Conservation (phyloP, 768 basidiomycete genomes). For the Boletus coccyginus region DNA sequence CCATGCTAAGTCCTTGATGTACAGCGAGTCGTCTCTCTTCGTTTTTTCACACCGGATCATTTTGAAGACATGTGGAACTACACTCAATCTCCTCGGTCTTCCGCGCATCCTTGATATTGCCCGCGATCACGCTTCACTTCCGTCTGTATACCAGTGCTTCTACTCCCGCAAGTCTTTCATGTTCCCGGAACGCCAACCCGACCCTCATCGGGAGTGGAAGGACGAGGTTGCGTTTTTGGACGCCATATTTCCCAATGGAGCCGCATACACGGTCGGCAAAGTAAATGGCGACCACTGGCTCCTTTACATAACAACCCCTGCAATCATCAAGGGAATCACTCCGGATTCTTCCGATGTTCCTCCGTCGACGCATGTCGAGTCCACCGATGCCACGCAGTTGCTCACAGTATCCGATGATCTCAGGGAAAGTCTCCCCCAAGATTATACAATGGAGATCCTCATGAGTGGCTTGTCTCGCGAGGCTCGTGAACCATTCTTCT, state of each 20-base stretch:
- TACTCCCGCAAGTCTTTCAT: conserved; percentile 99
- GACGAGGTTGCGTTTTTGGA: conserved; percentile 92
- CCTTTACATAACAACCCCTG: conserved; percentile 81
- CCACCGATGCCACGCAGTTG: conserved; percentile 11
- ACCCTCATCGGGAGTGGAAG: conserved; percentile 92
- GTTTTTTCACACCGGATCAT: conserved; percentile 94
- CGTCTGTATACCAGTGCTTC: conserved; percentile 85
- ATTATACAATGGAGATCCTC: conserved; percentile 96
- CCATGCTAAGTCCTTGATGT: conserved; percentile 10
- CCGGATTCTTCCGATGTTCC: conserved; percentile 17
- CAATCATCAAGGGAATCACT: conserved; percentile 28
- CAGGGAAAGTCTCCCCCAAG: conserved; percentile 39
- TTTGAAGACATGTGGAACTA: conserved; percentile 98
- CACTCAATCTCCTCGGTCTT: conserved; percentile 92
- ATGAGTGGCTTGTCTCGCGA: conserved; percentile 86
- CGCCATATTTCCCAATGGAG: conserved; percentile 80
- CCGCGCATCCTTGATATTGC: conserved; percentile 96
- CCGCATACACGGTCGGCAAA: conserved; percentile 95
- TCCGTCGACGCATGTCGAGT: conserved; percentile 12
- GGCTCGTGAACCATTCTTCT: conserved; percentile 80
- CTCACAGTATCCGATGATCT: conserved; percentile 5
- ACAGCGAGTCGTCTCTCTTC: conserved; percentile 97
- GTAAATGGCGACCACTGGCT: conserved; percentile 99
- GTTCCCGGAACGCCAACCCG: conserved; percentile 94
- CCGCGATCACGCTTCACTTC: conserved; percentile 58